Evolutionary conservation across 768 basidiomycete genomes (phyloP), one percentile per base, ranked within the genome.

Genomic region (Suillus americanus): DNA sequence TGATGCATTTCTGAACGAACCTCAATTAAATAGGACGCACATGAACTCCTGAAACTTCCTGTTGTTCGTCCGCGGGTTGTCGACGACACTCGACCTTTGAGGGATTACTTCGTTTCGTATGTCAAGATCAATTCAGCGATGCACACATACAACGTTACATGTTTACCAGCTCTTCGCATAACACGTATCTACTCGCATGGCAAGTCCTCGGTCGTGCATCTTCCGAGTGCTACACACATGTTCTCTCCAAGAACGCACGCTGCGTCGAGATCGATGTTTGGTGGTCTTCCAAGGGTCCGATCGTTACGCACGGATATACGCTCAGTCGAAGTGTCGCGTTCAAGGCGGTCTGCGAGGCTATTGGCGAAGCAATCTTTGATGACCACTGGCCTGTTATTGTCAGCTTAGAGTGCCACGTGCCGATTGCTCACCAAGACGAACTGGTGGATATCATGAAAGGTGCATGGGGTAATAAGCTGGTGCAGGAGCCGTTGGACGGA

Each of bases 251-350:
- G 6, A 77, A 79, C 56, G 84, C 81, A 10, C 81, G 86, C 23
- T 88, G 86, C 67, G 83, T 89, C 77, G 88, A 90, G 70, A 86
- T 89, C 59, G 88, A 90, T 67, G 87, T 87, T 9, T 90, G 89
- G 88, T 80, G 85, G 6, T 82, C 83, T 0, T 74, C 78, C 8
- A 78, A 81, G 46, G 85, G 86, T 0, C 79, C 83, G 14, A 74
- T 86, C 59, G 86, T 89, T 38, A 89, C 85, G 0, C 88, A 89
- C 66, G 88, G 88, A 1, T 78, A 84, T 67, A 89, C 88, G 2
- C 78, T 87, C 64, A 85, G 81, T 66, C 80, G 80, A 67, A 79
- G 81, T 37, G 79, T 88, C 5, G 70, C 83, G 1, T 86, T 89
- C 63, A 62, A 79, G 28, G 79, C 78, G 33, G 88, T 88, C 0